These are phyloP conservation scores for Wickerhamiella sorbophila DNA, from an alignment of 805 yeast species.

Conservation along the genomic window DNA sequence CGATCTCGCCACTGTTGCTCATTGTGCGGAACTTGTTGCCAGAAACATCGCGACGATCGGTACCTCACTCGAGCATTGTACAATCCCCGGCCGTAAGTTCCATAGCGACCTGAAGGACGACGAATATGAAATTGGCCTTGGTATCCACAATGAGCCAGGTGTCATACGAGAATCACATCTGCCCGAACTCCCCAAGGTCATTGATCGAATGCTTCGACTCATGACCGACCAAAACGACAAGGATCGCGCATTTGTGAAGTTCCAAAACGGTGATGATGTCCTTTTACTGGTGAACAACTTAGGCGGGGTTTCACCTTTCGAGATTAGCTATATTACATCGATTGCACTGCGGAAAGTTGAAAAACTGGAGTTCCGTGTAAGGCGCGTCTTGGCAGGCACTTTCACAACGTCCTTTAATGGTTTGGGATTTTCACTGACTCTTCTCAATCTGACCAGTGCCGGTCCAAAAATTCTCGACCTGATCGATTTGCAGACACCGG, in stretches of 20 bases:
- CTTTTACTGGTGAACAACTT: conserved; percentile 66
- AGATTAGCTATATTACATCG: conserved; percentile 56
- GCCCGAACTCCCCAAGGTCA: conserved; percentile 53
- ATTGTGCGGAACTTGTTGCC: conserved; percentile 46
- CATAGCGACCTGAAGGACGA: conserved; percentile 39
- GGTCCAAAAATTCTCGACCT: conserved; percentile 35
- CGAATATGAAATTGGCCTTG: conserved; percentile 86
- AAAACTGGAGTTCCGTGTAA: conserved; percentile 37
- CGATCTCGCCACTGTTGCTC: conserved; percentile 39
- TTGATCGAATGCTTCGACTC: conserved; percentile 44
- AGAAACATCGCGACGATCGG: conserved; percentile 71
- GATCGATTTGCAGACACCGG: conserved; percentile 59
- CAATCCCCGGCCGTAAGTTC: conserved; percentile 69
- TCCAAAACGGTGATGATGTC: conserved; percentile 47
- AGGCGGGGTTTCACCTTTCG: conserved; percentile 80
- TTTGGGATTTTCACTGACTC: conserved; percentile 78
- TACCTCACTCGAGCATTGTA: conserved; percentile 76
- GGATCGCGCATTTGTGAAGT: conserved; percentile 72
- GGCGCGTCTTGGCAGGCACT: conserved; percentile 57
- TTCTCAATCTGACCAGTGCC: conserved; percentile 52
- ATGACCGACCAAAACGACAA: conserved; percentile 47
- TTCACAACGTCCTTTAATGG: conserved; percentile 84
- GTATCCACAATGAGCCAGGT: conserved; percentile 93
- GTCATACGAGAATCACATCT: conserved; percentile 47
- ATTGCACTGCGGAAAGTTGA: conserved; percentile 37